Percentiles rank a stretch among this genome's conserved stretches.
Conservation (phyloP, 768 basidiomycete genomes). For the Saitozyma podzolica region DNA sequence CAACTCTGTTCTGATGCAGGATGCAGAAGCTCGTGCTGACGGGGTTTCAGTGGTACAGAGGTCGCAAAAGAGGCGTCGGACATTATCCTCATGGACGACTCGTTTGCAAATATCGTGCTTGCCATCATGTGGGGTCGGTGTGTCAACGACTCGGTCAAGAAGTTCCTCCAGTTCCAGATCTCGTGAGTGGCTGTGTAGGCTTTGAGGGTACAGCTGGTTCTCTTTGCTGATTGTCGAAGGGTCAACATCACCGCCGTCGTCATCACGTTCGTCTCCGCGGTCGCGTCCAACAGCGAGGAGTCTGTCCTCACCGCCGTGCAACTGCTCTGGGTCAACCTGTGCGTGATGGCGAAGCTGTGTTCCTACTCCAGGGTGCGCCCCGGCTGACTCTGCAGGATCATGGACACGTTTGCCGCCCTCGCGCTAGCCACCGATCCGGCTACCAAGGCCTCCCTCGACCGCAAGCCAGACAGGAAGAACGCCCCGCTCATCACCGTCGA, state of each 20-base stretch:
- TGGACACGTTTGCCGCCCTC: constrained; percentile 64
- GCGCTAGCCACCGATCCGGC: constrained; percentile 97
- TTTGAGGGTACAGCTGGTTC: too few relatives aligned
- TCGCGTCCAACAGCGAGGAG: constrained; percentile 70
- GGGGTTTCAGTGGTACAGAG: constrained; percentile 81
- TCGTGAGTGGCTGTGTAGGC: constrained; percentile 17
- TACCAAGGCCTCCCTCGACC: constrained; percentile 67
- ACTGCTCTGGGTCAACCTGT: constrained; percentile 93
- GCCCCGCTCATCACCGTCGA: constrained; percentile 85
- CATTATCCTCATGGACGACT: constrained; percentile 82
- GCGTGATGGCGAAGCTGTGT: constrained; percentile 1
- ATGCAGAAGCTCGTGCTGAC: constrained; percentile 53
- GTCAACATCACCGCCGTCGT: constrained; percentile 94
- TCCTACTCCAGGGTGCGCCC: background rate
- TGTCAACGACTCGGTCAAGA: constrained; percentile 95
- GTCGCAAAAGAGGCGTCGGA: constrained; percentile 99
- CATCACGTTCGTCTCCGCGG: constrained; percentile 87
- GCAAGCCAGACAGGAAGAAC: constrained; percentile 85
- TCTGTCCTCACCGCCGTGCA: constrained; percentile 96
- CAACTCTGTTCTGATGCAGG: constrained; percentile 4
- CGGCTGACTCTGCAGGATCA: constrained; percentile 50
- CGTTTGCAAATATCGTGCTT: constrained; percentile 87
- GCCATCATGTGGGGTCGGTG: constrained; percentile 99
- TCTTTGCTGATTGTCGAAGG: constrained; percentile 25
- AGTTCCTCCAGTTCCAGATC: constrained; percentile 87